Conservation (phyloP, 2,329 filamentous ascomycete genomes). For the Fusarium pseudonygamai region DNA sequence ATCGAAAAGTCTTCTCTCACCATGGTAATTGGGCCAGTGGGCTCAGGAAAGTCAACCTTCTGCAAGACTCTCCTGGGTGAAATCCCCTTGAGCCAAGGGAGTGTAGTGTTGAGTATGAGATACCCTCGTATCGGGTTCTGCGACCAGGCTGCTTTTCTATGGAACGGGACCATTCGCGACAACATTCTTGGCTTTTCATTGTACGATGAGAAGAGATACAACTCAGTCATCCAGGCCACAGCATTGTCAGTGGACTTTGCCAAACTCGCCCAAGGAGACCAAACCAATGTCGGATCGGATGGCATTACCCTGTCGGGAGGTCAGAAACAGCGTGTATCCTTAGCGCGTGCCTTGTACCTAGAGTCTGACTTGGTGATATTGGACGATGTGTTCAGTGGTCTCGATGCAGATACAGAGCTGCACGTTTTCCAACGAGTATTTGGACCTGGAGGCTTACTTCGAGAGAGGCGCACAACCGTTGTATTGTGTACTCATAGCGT, state of each 20-base stretch:
- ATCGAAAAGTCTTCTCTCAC: slow-evolving; percentile 38
- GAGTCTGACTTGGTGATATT: slow-evolving; percentile 53
- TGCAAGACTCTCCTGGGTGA: slow-evolving; percentile 49
- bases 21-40: slow-evolving; percentile 50
- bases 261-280: slow-evolving; percentile 47
- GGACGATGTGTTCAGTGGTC: slow-evolving; percentile 56
- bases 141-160: slow-evolving; percentile 47
- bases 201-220: slow-evolving; percentile 47
- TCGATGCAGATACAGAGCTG: slow-evolving; percentile 56
- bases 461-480: slow-evolving; percentile 49
- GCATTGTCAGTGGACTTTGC: slow-evolving; percentile 46
- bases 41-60: slow-evolving; percentile 50
- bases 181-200: slow-evolving; percentile 50
- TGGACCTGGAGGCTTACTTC: slow-evolving; percentile 52
- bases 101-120: slow-evolving; percentile 11
- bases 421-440: slow-evolving; percentile 56
- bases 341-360: slow-evolving; percentile 58
- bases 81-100: slow-evolving; percentile 30
- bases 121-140: slow-evolving; percentile 44
- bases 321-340: slow-evolving; percentile 49
- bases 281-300: slow-evolving; percentile 51
- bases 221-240: slow-evolving; percentile 47
- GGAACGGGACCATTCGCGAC: slow-evolving; percentile 48
- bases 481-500: slow-evolving; percentile 52
- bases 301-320: slow-evolving; percentile 55